A percentile compares a stretch with the other conserved stretches of the same genome.
Evolutionary conservation across 805 yeast species (phyloP).

Genomic region (Clavispora asparagi): DNA sequence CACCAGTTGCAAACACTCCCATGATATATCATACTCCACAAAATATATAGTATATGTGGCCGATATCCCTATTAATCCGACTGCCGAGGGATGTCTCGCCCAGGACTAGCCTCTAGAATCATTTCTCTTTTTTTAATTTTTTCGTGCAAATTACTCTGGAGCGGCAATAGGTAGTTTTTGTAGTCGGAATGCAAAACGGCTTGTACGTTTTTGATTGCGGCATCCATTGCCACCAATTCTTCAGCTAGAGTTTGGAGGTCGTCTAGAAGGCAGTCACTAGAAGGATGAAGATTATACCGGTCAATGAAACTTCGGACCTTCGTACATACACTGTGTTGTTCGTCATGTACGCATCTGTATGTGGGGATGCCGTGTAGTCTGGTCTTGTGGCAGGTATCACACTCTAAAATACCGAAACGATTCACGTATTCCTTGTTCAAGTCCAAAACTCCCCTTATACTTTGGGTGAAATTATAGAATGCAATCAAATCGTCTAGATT

Average conservation of each 20-base stretch:
- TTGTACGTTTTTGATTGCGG: conserved; percentile 1
- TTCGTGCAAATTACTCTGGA: conserved; percentile 7
- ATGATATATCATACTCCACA: background rate
- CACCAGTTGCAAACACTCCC: background rate
- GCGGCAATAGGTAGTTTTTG: conserved; percentile 7
- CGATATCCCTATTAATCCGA: background rate
- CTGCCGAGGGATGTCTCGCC: background rate
- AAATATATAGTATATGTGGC: too few species aligned
- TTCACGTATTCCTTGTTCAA: background rate
- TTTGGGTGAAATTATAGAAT: background rate
- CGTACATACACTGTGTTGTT: background rate
- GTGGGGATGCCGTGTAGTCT: background rate
- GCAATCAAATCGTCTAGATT: background rate
- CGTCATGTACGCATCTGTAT: background rate
- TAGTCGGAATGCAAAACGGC: conserved; percentile 7
- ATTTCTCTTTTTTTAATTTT: conserved; percentile 7
- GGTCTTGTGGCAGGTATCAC: background rate
- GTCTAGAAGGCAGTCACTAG: background rate
- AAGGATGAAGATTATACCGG: background rate
- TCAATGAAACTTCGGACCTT: background rate
- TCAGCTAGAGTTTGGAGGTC: background rate
- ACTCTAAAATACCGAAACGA: background rate
- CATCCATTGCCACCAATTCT: background rate
- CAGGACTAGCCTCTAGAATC: background rate
- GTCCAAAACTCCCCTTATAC: background rate